A percentile compares a stretch with the other conserved stretches of the same genome.
Evolutionary conservation across 768 basidiomycete genomes (phyloP).

Genomic region (Trametopsis cervina): DNA sequence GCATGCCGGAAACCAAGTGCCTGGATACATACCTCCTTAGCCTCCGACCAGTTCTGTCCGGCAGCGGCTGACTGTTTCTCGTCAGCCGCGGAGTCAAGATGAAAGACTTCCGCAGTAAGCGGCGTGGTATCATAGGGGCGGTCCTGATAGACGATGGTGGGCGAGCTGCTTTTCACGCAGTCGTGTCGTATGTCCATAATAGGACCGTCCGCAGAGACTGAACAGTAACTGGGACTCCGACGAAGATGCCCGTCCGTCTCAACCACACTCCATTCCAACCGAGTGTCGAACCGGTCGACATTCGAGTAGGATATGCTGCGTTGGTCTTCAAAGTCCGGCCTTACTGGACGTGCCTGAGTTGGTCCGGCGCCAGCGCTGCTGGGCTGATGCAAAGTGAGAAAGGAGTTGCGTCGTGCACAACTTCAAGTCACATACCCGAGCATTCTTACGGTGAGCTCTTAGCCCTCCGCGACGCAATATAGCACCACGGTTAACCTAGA

Average conservation of each 20-base stretch:
- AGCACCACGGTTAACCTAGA: background rate
- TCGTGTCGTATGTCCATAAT: background rate
- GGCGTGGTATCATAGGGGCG: background rate
- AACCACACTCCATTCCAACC: conserved; percentile 3
- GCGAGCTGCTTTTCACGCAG: conserved; percentile 6
- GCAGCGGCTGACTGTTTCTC: too few relatives aligned
- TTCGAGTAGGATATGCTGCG: conserved; percentile 6
- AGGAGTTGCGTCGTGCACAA: background rate
- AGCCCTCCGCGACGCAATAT: background rate
- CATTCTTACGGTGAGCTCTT: background rate
- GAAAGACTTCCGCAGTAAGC: conserved; percentile 1
- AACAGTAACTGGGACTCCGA: background rate
- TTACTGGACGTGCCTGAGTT: background rate
- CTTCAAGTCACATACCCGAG: background rate
- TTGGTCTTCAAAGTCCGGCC: background rate
- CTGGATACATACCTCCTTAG: too few relatives aligned
- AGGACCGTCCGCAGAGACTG: background rate
- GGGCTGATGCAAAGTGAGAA: background rate
- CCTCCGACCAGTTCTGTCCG: too few relatives aligned
- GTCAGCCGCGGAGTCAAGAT: too few relatives aligned
- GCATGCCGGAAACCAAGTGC: too few relatives aligned
- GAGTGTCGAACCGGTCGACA: conserved; percentile 4
- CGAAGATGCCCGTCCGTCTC: background rate
- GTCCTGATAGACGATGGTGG: conserved; percentile 4
- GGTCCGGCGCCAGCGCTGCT: background rate